Evolutionary conservation across 2,329 filamentous ascomycete species (phyloP).

Genomic region (Harringtonia aguacate): DNA sequence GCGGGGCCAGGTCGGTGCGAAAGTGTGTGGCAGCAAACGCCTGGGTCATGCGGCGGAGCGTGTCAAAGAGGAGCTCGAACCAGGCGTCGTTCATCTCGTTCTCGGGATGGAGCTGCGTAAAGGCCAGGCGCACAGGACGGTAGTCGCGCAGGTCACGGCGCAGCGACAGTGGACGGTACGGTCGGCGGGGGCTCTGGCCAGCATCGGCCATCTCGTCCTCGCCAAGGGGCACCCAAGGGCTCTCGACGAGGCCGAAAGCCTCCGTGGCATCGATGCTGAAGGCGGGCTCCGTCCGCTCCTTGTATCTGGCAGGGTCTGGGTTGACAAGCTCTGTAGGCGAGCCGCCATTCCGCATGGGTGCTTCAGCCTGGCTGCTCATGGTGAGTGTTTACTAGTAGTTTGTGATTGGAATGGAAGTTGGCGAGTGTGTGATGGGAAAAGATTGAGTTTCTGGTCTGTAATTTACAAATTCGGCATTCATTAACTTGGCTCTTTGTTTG

Average conservation of each 20-base stretch:
- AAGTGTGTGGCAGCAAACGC: slow-evolving; percentile 19
- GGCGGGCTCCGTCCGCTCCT: neutral
- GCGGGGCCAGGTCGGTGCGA: slow-evolving; percentile 4
- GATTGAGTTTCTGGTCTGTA: neutral
- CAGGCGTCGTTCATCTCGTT: slow-evolving; percentile 14
- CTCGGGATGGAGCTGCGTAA: slow-evolving; percentile 9
- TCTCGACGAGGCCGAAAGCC: slow-evolving; percentile 7
- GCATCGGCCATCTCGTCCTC: neutral
- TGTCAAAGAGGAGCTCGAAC: slow-evolving; percentile 17
- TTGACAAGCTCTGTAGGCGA: neutral
- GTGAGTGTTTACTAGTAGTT: too few species aligned
- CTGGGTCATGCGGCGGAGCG: slow-evolving; percentile 16
- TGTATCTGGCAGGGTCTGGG: slow-evolving; percentile 5
- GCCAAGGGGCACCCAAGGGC: slow-evolving; percentile 7
- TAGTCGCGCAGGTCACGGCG: slow-evolving; percentile 6
- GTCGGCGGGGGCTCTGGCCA: too few species aligned
- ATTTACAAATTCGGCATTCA: neutral
- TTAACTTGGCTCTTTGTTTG: neutral
- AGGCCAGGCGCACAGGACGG: slow-evolving; percentile 14
- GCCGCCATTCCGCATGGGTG: too few species aligned
- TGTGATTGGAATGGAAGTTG: too few species aligned
- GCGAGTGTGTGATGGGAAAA: too few species aligned
- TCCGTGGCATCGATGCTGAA: neutral
- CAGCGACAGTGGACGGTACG: neutral
- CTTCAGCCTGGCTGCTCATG: too few species aligned